These are phyloP conservation scores for Pseudopyricularia cyperi DNA, from an alignment of 2,329 filamentous ascomycete genomes.

Conservation along the genomic window DNA sequence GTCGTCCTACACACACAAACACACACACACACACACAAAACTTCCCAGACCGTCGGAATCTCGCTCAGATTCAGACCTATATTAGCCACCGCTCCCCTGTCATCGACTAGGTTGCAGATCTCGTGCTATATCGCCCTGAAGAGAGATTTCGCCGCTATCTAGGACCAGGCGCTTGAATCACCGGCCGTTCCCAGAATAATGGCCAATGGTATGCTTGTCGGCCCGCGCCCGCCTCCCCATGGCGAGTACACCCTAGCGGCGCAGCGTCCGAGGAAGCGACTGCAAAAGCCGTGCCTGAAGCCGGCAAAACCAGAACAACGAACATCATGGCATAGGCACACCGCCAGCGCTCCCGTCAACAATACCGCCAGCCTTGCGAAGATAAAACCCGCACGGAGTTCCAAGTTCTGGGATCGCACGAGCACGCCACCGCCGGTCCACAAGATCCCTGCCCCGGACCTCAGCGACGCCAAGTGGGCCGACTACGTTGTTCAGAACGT, in stretches of 20 bases:
- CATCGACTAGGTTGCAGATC: neutral
- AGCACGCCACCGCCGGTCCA: slow-evolving; percentile 3
- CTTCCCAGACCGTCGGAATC: neutral
- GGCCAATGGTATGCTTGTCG: neutral
- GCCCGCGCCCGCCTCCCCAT: neutral
- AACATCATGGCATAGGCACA: neutral
- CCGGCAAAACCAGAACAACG: neutral
- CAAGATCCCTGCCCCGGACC: slow-evolving; percentile 13
- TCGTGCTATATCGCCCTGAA: neutral
- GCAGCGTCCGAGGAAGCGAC: slow-evolving; percentile 16
- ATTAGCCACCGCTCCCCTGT: neutral
- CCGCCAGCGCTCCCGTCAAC: slow-evolving; percentile 3
- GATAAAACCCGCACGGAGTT: neutral
- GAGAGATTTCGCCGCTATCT: neutral
- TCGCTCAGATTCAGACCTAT: neutral
- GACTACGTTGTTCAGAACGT: slow-evolving; percentile 13
- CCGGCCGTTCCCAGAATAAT: neutral
- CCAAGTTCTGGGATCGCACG: neutral
- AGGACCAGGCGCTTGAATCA: neutral
- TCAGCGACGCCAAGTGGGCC: slow-evolving; percentile 19
- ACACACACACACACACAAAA: neutral
- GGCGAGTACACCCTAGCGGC: slow-evolving; percentile 7
- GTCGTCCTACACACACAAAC: neutral
- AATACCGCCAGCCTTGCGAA: neutral
- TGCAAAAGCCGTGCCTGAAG: slow-evolving; percentile 13